A percentile compares a stretch with the other conserved stretches of the same genome.
Evolutionary conservation across 192 early-diverging fungal genomes (phyloP).

Genomic region (Mortierella antarctica): DNA sequence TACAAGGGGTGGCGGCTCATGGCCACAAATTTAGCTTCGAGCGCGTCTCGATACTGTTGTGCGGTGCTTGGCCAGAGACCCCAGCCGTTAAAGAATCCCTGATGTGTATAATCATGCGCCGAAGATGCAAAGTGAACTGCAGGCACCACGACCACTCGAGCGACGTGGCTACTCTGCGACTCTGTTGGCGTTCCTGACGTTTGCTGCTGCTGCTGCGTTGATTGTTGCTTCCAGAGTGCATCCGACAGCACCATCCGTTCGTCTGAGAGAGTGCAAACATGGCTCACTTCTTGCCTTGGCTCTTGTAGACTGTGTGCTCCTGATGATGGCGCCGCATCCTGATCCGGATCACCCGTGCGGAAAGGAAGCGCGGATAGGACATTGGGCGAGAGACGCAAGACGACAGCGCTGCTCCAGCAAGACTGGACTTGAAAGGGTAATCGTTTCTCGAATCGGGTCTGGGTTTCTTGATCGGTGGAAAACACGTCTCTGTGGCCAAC

Average conservation of each 20-base stretch:
- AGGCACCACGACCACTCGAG: constrained; percentile 21
- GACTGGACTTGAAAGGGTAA: constrained; percentile 36
- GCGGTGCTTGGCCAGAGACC: constrained; percentile 36
- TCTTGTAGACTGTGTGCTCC: too few relatives aligned
- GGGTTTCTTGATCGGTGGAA: constrained; percentile 14
- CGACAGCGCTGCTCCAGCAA: constrained; percentile 27
- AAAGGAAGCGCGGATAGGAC: not conserved
- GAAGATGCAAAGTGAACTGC: constrained; percentile 9
- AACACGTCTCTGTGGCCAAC: not conserved
- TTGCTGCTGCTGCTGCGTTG: not conserved
- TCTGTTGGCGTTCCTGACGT: not conserved
- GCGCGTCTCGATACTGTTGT: constrained; percentile 15
- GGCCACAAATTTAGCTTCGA: constrained; percentile 2
- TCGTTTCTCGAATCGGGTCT: constrained; percentile 18
- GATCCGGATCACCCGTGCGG: not conserved
- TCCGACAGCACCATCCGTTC: not conserved
- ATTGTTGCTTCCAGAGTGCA: not conserved
- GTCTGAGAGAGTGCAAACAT: not conserved
- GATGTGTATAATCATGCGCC: not conserved
- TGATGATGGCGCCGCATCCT: too few relatives aligned
- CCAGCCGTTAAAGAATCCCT: constrained; percentile 19
- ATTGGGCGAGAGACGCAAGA: not conserved
- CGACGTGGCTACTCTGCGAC: not conserved
- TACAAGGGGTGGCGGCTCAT: constrained; percentile 8
- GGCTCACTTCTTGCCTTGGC: not conserved